Evolutionary conservation across 345 rosid species (phyloP).

Genomic region (Geranium brycei): DNA sequence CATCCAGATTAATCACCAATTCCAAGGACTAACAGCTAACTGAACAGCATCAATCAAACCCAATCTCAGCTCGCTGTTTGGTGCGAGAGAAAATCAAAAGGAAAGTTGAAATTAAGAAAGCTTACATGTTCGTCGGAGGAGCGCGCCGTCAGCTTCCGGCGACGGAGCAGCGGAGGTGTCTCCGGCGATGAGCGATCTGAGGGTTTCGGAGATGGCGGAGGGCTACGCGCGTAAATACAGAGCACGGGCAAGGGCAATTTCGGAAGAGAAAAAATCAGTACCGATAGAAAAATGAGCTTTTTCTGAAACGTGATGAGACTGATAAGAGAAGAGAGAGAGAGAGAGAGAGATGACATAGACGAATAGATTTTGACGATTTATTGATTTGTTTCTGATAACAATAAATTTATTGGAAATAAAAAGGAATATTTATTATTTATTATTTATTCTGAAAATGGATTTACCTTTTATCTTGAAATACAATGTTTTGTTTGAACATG

Average conservation of each 20-base stretch:
- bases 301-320: neutral
- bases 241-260: neutral
- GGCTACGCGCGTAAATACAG: neutral
- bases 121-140: neutral
- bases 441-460: too few relatives aligned
- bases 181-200: neutral
- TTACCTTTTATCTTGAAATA: too few relatives aligned
- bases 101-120: neutral
- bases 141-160: neutral
- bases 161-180: neutral
- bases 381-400: too few relatives aligned
- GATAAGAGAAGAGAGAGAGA: neutral
- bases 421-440: too few relatives aligned
- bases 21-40: neutral
- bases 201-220: neutral
- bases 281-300: neutral
- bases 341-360: neutral
- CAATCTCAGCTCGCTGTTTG: neutral
- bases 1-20: neutral
- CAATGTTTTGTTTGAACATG: too few relatives aligned
- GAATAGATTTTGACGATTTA: neutral
- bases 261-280: neutral
- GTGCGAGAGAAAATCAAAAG: neutral
- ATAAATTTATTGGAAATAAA: too few relatives aligned
- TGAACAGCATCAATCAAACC: neutral